Base-by-base conservation (phyloP, 2,329 filamentous ascomycete genomes). In the Tolypocladium ovalisporum region DNA sequence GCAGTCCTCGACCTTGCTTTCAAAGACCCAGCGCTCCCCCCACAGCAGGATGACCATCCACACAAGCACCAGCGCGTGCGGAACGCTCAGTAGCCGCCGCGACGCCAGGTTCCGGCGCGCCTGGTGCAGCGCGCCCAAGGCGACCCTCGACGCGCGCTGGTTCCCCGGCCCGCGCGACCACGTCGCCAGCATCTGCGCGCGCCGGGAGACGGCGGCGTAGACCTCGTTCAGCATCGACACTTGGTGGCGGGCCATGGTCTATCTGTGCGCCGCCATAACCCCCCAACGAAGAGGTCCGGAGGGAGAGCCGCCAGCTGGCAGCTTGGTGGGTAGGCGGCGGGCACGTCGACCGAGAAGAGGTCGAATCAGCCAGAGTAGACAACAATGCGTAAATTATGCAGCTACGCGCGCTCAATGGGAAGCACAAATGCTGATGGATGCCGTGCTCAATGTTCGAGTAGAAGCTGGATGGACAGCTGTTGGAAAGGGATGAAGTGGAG, bases 21-120 rank as follows among this genome's bases (percentile, higher is more conserved):
- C 78, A 70, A 95, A 97, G 39, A 87, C 80, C 72, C 82, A 88
- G 59, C 88, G 79, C 75, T 99, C 94, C 1, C 93, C 91, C 84
- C 89, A 94, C 62, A 94, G 83, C 61, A 99, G 66, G 24, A 88
- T 79, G 27, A 89, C 70, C 44, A 91, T 65, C 93, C 94, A 99
- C 52, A 92, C 59, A 15, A 82, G 68, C 22, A 89, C 83, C 62
- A 96, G 70, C 19, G 86, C 70, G 68, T 89, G 87, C 39, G 84
- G 81, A 57, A 90, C 77, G 73, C 78, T 85, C 54, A 86, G 63
- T 34, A 85, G 63, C n/a, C 81, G 76, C 51, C 75, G 73, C 27
- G 75, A 67, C 37, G 74, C 73, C 66, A 84, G 62, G 63, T 83
- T 83, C 65, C 63, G 62, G 6, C 65, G 64, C 47, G 72, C 40